Evolutionary conservation across 345 rosid genomes (phyloP).

Genomic region (Eucalyptus grandis): DNA sequence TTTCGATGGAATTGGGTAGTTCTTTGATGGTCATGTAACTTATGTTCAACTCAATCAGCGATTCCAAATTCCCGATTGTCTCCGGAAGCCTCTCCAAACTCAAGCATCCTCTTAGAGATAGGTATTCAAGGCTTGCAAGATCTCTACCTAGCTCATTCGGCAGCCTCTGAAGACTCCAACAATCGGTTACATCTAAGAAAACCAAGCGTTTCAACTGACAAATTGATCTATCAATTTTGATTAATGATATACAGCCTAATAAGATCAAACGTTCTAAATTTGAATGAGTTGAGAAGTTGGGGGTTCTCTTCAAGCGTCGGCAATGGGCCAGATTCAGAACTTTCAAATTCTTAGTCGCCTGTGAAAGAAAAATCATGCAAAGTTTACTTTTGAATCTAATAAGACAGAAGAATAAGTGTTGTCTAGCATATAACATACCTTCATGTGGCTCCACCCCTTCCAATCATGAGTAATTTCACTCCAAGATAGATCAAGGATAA

Average conservation of each 20-base stretch:
- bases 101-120: too few species aligned
- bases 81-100: too few species aligned
- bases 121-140: too few species aligned
- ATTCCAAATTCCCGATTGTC: too few species aligned
- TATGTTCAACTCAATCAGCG: too few species aligned
- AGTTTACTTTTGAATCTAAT: not conserved
- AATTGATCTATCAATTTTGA: too few species aligned
- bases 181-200: too few species aligned
- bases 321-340: not conserved
- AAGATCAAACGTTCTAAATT: not conserved
- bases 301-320: not conserved
- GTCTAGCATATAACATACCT: not conserved
- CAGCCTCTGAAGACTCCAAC: too few species aligned
- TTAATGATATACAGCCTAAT: too few species aligned
- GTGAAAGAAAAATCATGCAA: not conserved
- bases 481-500: not conserved
- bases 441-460: not conserved
- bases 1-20: too few species aligned
- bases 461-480: not conserved
- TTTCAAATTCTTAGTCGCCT: not conserved
- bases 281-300: not conserved
- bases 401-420: not conserved
- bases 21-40: fast-evolving
- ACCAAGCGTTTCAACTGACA: too few species aligned
- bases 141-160: too few species aligned